Evolutionary conservation across 306 rosid genomes (phyloP), one percentile per base, ranked within the genome.

Genomic region (Vigna reflexopilosa): DNA sequence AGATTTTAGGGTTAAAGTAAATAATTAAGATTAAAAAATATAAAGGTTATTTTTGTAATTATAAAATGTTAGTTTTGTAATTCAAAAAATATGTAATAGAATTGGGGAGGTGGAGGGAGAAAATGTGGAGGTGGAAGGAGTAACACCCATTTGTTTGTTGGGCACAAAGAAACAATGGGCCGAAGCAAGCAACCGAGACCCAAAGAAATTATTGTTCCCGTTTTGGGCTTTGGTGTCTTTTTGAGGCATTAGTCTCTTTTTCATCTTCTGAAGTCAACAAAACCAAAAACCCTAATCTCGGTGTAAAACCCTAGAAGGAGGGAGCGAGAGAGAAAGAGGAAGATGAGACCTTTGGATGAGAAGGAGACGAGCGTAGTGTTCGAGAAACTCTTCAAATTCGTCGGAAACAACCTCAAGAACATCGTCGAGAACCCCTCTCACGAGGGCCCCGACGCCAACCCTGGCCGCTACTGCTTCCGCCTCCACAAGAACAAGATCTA

Each of bases 381-480:
- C 42, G 97, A 92, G 81, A 92, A 95, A 86, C 85, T 95, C 3
- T 91, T 86, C 90, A 95, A 95, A 80, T 95, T 95, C 79, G 90
- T 90, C 0, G 94, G 96, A 4, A 95, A 93, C 90, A 93, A 95
- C 34, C 93, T 95, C 17, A 93, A 91, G 88, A 95, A 87, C 84
- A 89, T 93, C 9, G 88, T 95, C 0, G 98, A 95, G 55, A 91
- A 93, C 14, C 98, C 98, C 9, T 89, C 97, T 4, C 93, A 91
- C 71, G 98, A 95, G 82, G 98, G 98, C 32, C 92, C 98, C 0
- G 97, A 86, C 28, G 36, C 85, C 0, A 80, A 77, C 28, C 89
- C 96, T 9, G 93, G 98, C 0, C 89, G 97, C 58, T 93, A 93
- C 83, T 95, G 99, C 84, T 91, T 91, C 83, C 99, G 98, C 42